Conservation (phyloP, 1,284 basidiomycete species). For the Gymnopus androsaceus region DNA sequence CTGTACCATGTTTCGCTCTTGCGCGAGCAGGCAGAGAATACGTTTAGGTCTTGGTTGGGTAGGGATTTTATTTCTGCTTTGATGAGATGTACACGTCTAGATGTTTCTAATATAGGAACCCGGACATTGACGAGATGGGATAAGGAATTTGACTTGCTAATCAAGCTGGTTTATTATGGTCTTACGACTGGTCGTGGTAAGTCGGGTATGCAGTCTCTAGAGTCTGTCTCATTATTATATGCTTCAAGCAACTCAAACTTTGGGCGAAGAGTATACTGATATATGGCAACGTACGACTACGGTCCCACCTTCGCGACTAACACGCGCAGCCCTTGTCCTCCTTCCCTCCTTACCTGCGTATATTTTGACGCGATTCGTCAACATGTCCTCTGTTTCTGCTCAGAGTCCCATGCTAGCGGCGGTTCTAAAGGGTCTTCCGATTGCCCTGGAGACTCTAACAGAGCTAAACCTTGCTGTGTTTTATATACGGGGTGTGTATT, state of each 20-base stretch:
- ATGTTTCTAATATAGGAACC: constrained; percentile 56
- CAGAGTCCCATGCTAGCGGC: constrained; percentile 39
- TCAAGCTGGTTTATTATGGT: constrained; percentile 75
- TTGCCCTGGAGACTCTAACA: constrained; percentile 50
- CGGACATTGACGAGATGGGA: constrained; percentile 83
- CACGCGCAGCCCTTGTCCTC: constrained; percentile 61
- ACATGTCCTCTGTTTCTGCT: constrained; percentile 30
- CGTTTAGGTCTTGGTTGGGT: constrained; percentile 81
- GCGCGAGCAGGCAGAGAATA: constrained; percentile 75
- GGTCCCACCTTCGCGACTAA: constrained; percentile 46
- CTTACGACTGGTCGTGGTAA: constrained; percentile 77
- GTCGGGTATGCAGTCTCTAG: constrained; percentile 20
- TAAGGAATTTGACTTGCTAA: constrained; percentile 73
- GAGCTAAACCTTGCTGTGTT: constrained; percentile 85
- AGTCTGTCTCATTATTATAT: background rate
- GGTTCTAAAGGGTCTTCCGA: constrained; percentile 46
- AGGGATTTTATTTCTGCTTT: constrained; percentile 25
- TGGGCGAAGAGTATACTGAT: constrained; percentile 92
- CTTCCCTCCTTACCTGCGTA: constrained; percentile 67
- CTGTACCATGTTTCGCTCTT: constrained; percentile 75
- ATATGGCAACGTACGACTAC: constrained; percentile 69
- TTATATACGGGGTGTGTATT: constrained; percentile 80
- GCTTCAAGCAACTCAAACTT: constrained; percentile 69
- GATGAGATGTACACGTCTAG: too few relatives aligned
- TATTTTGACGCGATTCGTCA: constrained; percentile 55